phyloP scores from a whole-genome alignment of 2,329 filamentous ascomycete genomes.

The Cucurbitaria berberidis region DNA sequence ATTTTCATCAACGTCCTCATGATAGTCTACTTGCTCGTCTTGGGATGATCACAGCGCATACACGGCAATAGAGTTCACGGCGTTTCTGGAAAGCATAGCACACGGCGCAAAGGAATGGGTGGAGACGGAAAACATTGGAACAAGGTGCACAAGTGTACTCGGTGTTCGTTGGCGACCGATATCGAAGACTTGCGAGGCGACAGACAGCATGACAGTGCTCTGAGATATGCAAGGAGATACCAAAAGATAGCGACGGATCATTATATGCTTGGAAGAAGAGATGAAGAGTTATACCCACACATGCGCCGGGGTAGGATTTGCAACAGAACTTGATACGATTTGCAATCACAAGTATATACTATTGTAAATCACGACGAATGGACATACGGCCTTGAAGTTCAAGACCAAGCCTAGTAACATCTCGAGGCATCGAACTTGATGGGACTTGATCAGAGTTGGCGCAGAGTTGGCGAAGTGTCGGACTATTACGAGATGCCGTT shows the following conservation, averaged over 20 bases:
- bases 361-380: neutral
- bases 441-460: neutral
- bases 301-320: neutral
- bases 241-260: neutral
- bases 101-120: neutral
- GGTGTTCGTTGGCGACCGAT: neutral
- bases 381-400: neutral
- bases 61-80: neutral
- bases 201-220: too few relatives aligned
- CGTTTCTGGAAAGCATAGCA: neutral
- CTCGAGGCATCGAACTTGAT: neutral
- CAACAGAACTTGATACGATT: neutral
- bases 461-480: too few relatives aligned
- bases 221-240: neutral
- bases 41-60: constrained; percentile 36
- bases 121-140: neutral
- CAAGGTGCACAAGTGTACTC: neutral
- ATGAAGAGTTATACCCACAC: neutral
- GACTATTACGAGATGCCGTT: neutral
- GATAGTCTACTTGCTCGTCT: constrained; percentile 47
- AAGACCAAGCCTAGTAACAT: neutral
- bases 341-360: neutral
- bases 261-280: neutral
- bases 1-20: constrained; percentile 50
- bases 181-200: neutral